Conservation (phyloP, 345 rosid genomes). For the Brassica juncea region DNA sequence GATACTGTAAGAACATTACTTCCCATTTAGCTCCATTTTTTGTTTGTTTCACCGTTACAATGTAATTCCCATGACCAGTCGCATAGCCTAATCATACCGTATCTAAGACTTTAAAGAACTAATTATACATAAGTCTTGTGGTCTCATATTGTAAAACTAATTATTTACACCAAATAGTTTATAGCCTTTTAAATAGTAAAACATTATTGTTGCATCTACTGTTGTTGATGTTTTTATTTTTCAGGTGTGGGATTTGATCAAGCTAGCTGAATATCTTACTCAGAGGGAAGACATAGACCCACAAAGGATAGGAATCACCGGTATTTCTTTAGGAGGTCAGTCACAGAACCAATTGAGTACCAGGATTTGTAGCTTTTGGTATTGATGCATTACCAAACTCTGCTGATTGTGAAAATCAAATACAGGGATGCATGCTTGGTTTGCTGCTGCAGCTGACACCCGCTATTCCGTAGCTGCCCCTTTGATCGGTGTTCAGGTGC, state of each 20-base stretch:
- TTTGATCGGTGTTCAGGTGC: conserved; percentile 89
- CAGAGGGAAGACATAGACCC: conserved; percentile 79
- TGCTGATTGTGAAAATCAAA: conserved; percentile 18
- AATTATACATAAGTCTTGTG: neutral
- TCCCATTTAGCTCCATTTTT: conserved; percentile 2
- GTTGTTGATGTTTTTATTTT: conserved; percentile 14
- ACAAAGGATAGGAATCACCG: conserved; percentile 79
- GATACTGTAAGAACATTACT: conserved; percentile 55
- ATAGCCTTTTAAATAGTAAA: neutral
- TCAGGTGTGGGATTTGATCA: conserved; percentile 90
- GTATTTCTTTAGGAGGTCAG: conserved; percentile 93
- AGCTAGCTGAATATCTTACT: conserved; percentile 77
- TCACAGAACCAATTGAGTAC: conserved; percentile 2
- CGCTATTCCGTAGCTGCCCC: conserved; percentile 73
- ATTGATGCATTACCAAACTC: neutral
- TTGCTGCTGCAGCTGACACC: conserved; percentile 78
- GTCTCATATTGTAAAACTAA: neutral
- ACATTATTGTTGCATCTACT: neutral
- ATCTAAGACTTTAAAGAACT: neutral
- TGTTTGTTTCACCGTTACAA: no score
- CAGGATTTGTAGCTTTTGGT: neutral
- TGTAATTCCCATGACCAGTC: no score
- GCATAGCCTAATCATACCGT: no score
- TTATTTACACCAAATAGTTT: no score
- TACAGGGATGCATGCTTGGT: conserved; percentile 97